A percentile compares a stretch with the other conserved stretches of the same genome.
Conservation (phyloP, 768 basidiomycete species). For the Boletus patriciae region DNA sequence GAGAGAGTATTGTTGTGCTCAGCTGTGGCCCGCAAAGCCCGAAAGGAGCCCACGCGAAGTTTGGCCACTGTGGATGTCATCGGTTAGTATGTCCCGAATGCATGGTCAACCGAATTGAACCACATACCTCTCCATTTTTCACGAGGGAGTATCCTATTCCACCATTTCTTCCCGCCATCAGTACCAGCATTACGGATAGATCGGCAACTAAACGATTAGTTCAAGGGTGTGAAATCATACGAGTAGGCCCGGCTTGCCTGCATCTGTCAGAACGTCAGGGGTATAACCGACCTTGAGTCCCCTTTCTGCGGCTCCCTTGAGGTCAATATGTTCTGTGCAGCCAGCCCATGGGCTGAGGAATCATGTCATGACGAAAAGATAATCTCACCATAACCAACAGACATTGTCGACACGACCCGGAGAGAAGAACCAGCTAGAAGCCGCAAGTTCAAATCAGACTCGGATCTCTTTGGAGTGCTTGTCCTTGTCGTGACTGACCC, state of each 20-base stretch:
- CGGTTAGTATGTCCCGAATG: background rate
- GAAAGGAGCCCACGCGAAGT: slow-evolving; percentile 78
- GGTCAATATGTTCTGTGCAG: slow-evolving; percentile 76
- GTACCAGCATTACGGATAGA: slow-evolving; percentile 80
- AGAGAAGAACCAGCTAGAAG: slow-evolving; percentile 67
- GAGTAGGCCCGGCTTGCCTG: slow-evolving; percentile 48
- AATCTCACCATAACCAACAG: slow-evolving; percentile 76
- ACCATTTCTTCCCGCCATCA: slow-evolving; percentile 90
- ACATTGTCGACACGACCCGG: slow-evolving; percentile 89
- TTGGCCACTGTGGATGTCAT: slow-evolving; percentile 64
- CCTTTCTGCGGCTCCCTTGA: slow-evolving; percentile 55
- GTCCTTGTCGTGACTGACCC: slow-evolving; percentile 31
- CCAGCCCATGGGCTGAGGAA: background rate
- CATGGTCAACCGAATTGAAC: background rate
- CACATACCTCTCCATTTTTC: slow-evolving; percentile 61
- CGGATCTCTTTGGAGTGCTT: background rate
- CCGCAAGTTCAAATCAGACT: background rate
- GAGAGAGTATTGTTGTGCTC: slow-evolving; percentile 49
- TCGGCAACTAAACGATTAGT: slow-evolving; percentile 74
- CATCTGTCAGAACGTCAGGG: slow-evolving; percentile 90
- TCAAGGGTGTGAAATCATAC: background rate
- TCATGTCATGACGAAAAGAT: background rate
- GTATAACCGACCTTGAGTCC: slow-evolving; percentile 84
- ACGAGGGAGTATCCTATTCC: slow-evolving; percentile 65
- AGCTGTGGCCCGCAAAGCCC: slow-evolving; percentile 81